These are phyloP conservation scores for Barnettozyma pratensis DNA, from an alignment of 805 yeast species.

Conservation along the genomic window DNA sequence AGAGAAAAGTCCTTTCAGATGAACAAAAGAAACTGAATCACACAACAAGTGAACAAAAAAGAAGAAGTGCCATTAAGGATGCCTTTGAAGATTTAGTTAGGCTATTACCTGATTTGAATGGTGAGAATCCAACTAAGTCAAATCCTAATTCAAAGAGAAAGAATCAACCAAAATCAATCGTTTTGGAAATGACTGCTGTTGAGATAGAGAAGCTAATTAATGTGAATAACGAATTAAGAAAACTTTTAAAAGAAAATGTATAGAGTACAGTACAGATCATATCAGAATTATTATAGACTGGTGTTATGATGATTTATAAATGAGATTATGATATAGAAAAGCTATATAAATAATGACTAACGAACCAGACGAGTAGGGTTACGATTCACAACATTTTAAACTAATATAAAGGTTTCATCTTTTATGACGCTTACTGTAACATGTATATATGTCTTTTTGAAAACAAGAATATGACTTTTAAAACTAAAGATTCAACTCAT, in stretches of 20 bases:
- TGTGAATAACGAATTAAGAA: conserved; percentile 8
- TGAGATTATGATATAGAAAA: no score
- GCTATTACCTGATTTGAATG: conserved; percentile 14
- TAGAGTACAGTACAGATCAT: not conserved
- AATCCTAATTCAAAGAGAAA: conserved; percentile 8
- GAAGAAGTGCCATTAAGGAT: conserved; percentile 22
- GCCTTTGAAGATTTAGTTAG: conserved; percentile 18
- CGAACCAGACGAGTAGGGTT: no score
- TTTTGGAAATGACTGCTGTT: conserved; percentile 19
- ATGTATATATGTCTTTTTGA: no score
- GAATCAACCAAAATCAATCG: conserved; percentile 18
- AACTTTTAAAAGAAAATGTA: not conserved
- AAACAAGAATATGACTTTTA: no score
- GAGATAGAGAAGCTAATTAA: conserved; percentile 16
- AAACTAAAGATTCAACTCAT: conserved; percentile 22
- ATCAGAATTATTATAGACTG: not conserved
- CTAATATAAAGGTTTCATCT: no score
- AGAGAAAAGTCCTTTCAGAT: conserved; percentile 18
- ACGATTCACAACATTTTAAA: no score
- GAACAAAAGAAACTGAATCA: conserved; percentile 25
- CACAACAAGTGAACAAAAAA: conserved; percentile 23
- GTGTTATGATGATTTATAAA: not conserved
- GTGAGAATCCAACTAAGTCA: not conserved
- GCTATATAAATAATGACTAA: no score
- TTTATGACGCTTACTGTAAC: no score